A percentile compares a stretch with the other conserved stretches of the same genome.
Evolutionary conservation across 495 filamentous ascomycete species (phyloP).

Genomic region (Aspergillus homomorphus): DNA sequence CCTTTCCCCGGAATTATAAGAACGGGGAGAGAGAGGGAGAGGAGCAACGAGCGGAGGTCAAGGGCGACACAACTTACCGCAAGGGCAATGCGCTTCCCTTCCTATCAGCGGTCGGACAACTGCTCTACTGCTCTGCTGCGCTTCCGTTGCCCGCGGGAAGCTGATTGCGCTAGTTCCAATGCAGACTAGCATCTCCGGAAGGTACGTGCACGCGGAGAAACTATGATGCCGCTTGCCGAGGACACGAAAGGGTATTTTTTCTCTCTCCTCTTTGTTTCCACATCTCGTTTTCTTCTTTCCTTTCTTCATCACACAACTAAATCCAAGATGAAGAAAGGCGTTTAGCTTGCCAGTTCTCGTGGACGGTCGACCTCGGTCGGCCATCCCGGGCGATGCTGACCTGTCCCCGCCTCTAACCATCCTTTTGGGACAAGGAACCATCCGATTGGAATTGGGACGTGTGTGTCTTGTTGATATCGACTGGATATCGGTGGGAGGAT

Average conservation of each 20-base stretch:
- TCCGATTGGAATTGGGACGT: slow-evolving; percentile 45
- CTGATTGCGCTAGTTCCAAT: slow-evolving; percentile 27
- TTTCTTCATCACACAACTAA: slow-evolving; percentile 52
- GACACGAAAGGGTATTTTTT: slow-evolving; percentile 12
- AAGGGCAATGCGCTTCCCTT: slow-evolving; percentile 10
- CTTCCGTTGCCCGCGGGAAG: slow-evolving; percentile 48
- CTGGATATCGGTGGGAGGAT: background rate
- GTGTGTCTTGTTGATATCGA: slow-evolving; percentile 24
- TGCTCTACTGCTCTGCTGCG: slow-evolving; percentile 7
- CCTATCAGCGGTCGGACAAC: slow-evolving; percentile 23
- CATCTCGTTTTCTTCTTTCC: slow-evolving; percentile 10
- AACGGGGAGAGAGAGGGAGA: background rate
- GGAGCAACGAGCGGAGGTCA: background rate
- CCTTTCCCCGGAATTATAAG: slow-evolving; percentile 7
- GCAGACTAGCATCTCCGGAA: slow-evolving; percentile 30
- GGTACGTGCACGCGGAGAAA: slow-evolving; percentile 24
- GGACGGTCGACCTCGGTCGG: slow-evolving; percentile 29
- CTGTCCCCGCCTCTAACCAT: slow-evolving; percentile 51
- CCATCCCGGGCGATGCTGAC: slow-evolving; percentile 49
- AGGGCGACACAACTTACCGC: slow-evolving; percentile 22
- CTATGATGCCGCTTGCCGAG: slow-evolving; percentile 21
- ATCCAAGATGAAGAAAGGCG: slow-evolving; percentile 54
- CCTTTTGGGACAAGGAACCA: slow-evolving; percentile 42
- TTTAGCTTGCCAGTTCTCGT: slow-evolving; percentile 47
- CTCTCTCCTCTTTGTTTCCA: background rate